These are phyloP conservation scores for Colletotrichum limetticola DNA, from an alignment of 2,329 filamentous ascomycete species.

Conservation along the genomic window DNA sequence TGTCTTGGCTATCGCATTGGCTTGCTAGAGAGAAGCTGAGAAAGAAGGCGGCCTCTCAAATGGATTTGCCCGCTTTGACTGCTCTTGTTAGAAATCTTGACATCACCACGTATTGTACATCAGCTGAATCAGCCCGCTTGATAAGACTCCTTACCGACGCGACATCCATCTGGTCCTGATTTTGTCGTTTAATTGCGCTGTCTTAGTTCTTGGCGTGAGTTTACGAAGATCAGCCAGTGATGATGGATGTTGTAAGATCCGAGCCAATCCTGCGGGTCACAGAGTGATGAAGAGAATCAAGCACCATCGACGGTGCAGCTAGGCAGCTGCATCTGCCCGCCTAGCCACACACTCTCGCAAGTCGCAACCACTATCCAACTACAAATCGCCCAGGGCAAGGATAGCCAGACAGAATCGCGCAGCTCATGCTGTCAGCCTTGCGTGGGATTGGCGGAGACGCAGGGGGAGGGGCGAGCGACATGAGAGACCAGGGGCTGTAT, in stretches of 20 bases:
- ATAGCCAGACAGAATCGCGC: constrained; percentile 1
- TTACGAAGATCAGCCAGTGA: not conserved
- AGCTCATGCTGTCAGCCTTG: constrained; percentile 30
- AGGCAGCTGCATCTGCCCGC: not conserved
- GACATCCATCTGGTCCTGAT: not conserved
- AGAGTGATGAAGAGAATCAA: not conserved
- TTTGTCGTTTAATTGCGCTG: constrained; percentile 5
- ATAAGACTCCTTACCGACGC: not conserved
- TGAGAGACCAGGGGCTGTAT: not conserved
- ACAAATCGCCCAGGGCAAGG: not conserved
- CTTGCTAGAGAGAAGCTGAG: not conserved
- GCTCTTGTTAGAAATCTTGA: not conserved
- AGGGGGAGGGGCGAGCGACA: constrained; percentile 9
- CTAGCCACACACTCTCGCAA: not conserved
- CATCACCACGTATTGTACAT: not conserved
- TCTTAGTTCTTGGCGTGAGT: constrained; percentile 16
- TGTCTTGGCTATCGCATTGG: not conserved
- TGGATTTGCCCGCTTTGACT: constrained; percentile 14
- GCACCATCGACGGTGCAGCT: not conserved
- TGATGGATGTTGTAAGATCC: constrained; percentile 4
- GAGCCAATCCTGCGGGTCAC: not conserved
- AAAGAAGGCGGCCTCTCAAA: constrained; percentile 1
- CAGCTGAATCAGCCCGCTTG: not conserved
- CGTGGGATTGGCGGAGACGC: constrained; percentile 24
- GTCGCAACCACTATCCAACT: constrained; percentile 4